Evolutionary conservation across 2,329 filamentous ascomycete species (phyloP).

Genomic region (Paecilomyces dactylethromorphus): DNA sequence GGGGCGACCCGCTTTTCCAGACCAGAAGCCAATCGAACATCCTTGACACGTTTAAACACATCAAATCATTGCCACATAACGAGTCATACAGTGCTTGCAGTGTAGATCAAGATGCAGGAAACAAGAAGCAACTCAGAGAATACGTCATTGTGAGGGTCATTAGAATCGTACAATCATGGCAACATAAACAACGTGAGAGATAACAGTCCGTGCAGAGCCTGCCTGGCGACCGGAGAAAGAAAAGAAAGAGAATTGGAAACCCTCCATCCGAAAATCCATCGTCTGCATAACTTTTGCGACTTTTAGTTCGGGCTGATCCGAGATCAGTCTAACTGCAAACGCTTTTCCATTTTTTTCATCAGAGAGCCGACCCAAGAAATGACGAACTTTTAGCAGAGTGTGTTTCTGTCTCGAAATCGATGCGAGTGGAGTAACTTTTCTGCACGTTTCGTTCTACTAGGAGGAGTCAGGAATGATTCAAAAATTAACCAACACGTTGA

Average conservation of each 20-base stretch:
- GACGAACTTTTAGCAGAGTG: constrained; percentile 6
- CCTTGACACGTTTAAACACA: background rate
- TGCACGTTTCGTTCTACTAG: background rate
- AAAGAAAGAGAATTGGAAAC: background rate
- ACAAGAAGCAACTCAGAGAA: constrained; percentile 8
- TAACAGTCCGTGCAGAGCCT: background rate
- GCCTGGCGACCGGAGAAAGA: background rate
- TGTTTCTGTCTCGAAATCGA: background rate
- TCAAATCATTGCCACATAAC: constrained; percentile 3
- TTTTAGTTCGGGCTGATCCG: constrained; percentile 6
- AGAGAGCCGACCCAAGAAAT: constrained; percentile 10
- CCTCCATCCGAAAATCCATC: background rate
- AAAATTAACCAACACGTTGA: background rate
- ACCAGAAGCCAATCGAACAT: background rate
- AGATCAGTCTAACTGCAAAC: constrained; percentile 1
- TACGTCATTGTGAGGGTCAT: constrained; percentile 24
- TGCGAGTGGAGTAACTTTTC: background rate
- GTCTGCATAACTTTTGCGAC: background rate
- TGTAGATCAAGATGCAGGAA: background rate
- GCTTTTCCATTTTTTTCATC: constrained; percentile 5
- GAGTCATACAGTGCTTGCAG: background rate
- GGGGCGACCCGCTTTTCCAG: background rate
- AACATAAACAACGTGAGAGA: constrained; percentile 14
- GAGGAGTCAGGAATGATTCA: background rate
- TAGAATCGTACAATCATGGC: constrained; percentile 29